phyloP scores from a whole-genome alignment of 768 basidiomycete genomes.

The Boletus reticuloceps region DNA sequence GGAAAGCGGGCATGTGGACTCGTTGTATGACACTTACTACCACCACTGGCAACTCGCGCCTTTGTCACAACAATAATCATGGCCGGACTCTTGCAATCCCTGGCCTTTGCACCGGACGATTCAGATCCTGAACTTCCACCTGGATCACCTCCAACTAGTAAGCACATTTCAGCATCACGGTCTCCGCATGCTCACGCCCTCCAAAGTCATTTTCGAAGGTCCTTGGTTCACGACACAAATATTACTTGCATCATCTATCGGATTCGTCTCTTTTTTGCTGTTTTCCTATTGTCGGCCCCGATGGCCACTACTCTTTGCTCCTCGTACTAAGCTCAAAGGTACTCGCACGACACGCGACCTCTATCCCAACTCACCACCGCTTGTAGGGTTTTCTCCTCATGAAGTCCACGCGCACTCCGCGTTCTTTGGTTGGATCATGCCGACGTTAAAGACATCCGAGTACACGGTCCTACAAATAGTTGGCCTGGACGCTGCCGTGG shows the following conservation, averaged over 20 bases:
- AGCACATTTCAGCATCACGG: constrained; percentile 23
- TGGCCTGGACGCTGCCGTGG: constrained; percentile 94
- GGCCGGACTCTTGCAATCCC: constrained; percentile 12
- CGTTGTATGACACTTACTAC: neutral
- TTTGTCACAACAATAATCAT: constrained; percentile 10
- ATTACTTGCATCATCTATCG: constrained; percentile 71
- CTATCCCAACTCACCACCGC: neutral
- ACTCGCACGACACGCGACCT: constrained; percentile 1
- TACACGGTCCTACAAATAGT: constrained; percentile 95
- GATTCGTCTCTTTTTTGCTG: constrained; percentile 73
- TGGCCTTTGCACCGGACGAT: constrained; percentile 27
- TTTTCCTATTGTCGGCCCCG: constrained; percentile 88
- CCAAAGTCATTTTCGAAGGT: constrained; percentile 75
- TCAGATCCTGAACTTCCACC: constrained; percentile 50
- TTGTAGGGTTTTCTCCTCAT: constrained; percentile 84
- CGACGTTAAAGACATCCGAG: constrained; percentile 87
- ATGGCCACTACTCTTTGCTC: constrained; percentile 90
- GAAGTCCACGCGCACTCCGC: constrained; percentile 85
- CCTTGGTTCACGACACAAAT: constrained; percentile 97
- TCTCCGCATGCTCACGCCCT: constrained; percentile 4
- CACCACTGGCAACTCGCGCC: neutral
- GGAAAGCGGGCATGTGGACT: constrained; percentile 13
- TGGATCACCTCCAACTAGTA: constrained; percentile 63
- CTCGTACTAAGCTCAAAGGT: constrained; percentile 94
- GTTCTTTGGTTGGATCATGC: constrained; percentile 96